phyloP scores from a whole-genome alignment of 495 filamentous ascomycete genomes.

The Recurvomyces mirabilis region DNA sequence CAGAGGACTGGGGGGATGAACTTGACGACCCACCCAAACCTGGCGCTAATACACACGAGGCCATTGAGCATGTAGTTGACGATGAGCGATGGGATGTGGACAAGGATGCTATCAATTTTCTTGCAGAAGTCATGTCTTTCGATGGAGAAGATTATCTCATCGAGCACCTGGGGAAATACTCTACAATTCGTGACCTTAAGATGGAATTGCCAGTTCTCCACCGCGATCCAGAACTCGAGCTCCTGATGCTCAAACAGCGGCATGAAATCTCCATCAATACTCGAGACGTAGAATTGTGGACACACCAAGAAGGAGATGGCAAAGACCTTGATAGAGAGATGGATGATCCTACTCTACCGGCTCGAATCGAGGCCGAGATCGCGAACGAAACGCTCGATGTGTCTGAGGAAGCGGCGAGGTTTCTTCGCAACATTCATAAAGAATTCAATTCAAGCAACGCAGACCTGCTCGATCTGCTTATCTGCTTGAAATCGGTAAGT shows the following conservation, averaged over 20 bases:
- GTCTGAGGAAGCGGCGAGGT: conserved; percentile 24
- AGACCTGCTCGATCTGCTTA: conserved; percentile 24
- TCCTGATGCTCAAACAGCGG: conserved; percentile 18
- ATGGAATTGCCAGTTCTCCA: conserved; percentile 24
- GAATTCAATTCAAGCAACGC: background rate
- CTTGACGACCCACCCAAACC: background rate
- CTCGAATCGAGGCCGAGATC: conserved; percentile 19
- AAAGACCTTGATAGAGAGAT: conserved; percentile 45
- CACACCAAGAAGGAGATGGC: conserved; percentile 39
- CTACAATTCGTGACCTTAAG: conserved; percentile 13
- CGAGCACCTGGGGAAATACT: background rate
- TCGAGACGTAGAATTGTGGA: conserved; percentile 35
- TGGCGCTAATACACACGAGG: background rate
- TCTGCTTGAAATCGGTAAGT: conserved; percentile 24
- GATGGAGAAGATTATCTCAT: background rate
- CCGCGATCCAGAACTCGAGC: conserved; percentile 26
- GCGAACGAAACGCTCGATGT: conserved; percentile 38
- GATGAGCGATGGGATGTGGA: conserved; percentile 18
- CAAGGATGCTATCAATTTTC: conserved; percentile 10
- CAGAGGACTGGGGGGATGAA: too few relatives aligned
- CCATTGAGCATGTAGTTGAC: background rate
- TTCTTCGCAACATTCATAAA: background rate
- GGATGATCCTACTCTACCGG: conserved; percentile 23
- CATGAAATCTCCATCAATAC: conserved; percentile 2
- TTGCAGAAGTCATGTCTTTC: conserved; percentile 8